Base-by-base conservation (phyloP, 2,329 filamentous ascomycete genomes). In the Colletotrichum sp. region DNA sequence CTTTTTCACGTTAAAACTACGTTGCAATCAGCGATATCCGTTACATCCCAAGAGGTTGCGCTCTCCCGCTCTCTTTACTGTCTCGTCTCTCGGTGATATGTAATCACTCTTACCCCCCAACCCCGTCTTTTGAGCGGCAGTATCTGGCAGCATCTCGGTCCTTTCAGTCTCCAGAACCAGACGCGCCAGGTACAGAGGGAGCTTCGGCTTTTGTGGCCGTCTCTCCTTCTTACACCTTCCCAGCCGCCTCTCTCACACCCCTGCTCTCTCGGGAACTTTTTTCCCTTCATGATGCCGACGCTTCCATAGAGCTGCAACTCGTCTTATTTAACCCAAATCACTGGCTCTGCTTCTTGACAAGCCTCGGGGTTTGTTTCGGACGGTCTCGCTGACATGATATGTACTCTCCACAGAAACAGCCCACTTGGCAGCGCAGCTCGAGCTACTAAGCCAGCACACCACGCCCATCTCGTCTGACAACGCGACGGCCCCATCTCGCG, bases 401-500 rank as follows among this genome's bases (percentile, higher is more conserved):
- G 49, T 44, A 32, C 66, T 63, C 28, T 72, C 64, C 64, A 57
- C 65, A 78, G 78, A 79, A 76, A 76, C 71, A 76, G 77, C 71
- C 57, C 85, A 87, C 75, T 79, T 87, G 80, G 85, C 83, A 81
- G 85, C 84, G 80, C 86, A 87, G 81, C 84, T 87, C 79, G 85
- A 87, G 82, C 83, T 87, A 76, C 79, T 87, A 63, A 85, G 86
- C 79, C 85, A 82, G 72, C 85, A 85, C 84, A 77, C 72, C 57
- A 85, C 80, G 79, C 78, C 78, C 80, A 82, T 71, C 77, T 64
- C 82, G 57, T 79, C 84, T n/a, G 81, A 82, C 60, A 80, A 81
- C 63, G 74, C 83, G 55, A 77, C 79, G 26, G 77, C 79, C 71
- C 77, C 77, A 52, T 72, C 75, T 34, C 76, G 75, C 34, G 78